Conservation (phyloP, 352 stramenopile species). For the Porosira glacialis region DNA sequence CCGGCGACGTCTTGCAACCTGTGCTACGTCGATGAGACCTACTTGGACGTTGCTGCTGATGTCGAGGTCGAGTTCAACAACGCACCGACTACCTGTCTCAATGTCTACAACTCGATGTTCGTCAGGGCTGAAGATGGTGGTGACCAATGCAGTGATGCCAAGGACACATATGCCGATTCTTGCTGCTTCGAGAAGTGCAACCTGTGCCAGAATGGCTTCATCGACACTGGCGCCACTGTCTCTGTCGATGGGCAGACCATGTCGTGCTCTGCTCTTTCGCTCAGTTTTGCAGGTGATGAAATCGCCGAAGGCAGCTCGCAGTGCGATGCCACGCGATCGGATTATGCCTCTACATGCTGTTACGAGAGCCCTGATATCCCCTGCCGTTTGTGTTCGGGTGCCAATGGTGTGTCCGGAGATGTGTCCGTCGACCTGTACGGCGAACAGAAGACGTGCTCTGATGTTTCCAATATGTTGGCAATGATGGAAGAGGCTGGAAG, state of each 20-base stretch:
- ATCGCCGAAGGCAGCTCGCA: slow-evolving; percentile 30
- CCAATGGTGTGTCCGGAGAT: slow-evolving; percentile 36
- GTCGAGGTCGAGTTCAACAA: slow-evolving; percentile 36
- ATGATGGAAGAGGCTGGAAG: slow-evolving; percentile 53
- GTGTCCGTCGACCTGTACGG: slow-evolving; percentile 44
- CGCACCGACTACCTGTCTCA: slow-evolving; percentile 39
- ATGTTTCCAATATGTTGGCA: slow-evolving; percentile 50
- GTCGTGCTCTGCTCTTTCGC: slow-evolving; percentile 44
- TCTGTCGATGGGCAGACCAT: slow-evolving; percentile 31
- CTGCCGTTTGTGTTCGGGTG: slow-evolving; percentile 41
- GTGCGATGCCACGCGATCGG: slow-evolving; percentile 43
- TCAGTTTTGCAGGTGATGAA: slow-evolving; percentile 52
- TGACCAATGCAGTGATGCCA: slow-evolving; percentile 44
- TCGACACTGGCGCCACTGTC: slow-evolving; percentile 44
- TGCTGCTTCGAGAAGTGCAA: slow-evolving; percentile 64
- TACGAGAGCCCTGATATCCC: slow-evolving; percentile 50
- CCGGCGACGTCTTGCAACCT: slow-evolving; percentile 53
- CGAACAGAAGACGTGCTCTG: slow-evolving; percentile 36
- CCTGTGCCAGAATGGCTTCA: slow-evolving; percentile 43
- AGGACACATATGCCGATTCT: slow-evolving; percentile 28
- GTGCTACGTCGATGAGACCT: slow-evolving; percentile 41
- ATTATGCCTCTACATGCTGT: slow-evolving; percentile 50
- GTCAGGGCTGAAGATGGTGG: slow-evolving; percentile 45
- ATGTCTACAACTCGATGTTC: slow-evolving; percentile 59
- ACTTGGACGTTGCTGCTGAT: slow-evolving; percentile 46